phyloP scores from a whole-genome alignment of 116 monocot species.

The Posidonia oceanica region DNA sequence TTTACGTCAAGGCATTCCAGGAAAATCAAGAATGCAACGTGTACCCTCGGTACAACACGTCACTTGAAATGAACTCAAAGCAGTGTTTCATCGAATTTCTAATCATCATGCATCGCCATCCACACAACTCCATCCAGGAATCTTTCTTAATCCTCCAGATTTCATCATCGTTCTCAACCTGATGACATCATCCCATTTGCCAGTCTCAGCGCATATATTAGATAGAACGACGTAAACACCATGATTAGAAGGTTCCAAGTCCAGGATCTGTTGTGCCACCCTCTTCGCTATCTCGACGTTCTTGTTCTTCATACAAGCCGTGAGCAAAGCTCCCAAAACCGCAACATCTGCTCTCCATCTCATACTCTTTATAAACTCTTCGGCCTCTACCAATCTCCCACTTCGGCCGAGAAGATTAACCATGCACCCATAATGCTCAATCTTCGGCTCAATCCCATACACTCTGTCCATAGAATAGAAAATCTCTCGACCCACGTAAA shows the following conservation, averaged over 20 bases:
- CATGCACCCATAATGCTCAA: slow-evolving; percentile 72
- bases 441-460: slow-evolving; percentile 34
- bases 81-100: too few relatives aligned
- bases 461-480: slow-evolving; percentile 36
- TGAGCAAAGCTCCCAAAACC: slow-evolving; percentile 55
- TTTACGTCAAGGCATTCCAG: too few relatives aligned
- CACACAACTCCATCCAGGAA: slow-evolving; percentile 56
- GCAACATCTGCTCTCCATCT: slow-evolving; percentile 41
- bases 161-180: slow-evolving; percentile 53
- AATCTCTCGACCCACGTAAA: slow-evolving; percentile 35
- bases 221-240: slow-evolving; percentile 61
- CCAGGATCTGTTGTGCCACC: slow-evolving; percentile 43
- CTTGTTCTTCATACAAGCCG: slow-evolving; percentile 42
- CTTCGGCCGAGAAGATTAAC: slow-evolving; percentile 62
- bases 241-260: slow-evolving; percentile 48
- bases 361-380: slow-evolving; percentile 45
- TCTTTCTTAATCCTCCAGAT: slow-evolving; percentile 39
- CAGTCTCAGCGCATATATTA: slow-evolving; percentile 63
- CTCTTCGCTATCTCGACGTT: slow-evolving; percentile 58
- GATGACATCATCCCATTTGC: slow-evolving; percentile 56
- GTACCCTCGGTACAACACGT: too few relatives aligned
- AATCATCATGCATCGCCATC: not conserved
- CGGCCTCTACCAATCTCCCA: slow-evolving; percentile 47
- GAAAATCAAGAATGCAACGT: too few relatives aligned
- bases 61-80: too few relatives aligned